Percentiles rank a stretch among this genome's conserved stretches.
These are phyloP conservation scores for Benincasa hispida DNA, from an alignment of 306 rosid genomes.

Conservation along the genomic window DNA sequence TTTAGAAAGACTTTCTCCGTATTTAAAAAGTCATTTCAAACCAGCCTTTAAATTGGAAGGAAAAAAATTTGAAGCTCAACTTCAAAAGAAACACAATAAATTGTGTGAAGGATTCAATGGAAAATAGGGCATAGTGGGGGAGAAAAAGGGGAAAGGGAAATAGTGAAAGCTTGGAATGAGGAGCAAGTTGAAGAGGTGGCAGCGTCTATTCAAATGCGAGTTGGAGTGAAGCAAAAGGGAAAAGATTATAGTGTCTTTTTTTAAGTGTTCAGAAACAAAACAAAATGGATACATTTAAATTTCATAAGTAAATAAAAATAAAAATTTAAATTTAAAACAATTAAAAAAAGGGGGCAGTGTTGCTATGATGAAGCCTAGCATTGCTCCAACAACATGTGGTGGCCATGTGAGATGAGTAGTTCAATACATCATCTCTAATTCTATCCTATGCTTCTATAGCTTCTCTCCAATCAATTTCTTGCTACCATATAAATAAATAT, in stretches of 20 bases:
- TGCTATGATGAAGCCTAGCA: not conserved
- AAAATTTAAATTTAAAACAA: too few species aligned
- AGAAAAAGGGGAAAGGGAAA: not conserved
- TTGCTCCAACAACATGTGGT: not conserved
- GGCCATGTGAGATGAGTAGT: not conserved
- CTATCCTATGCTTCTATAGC: not conserved
- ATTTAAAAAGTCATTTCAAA: too few species aligned
- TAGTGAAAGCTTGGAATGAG: not conserved
- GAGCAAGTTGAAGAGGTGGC: not conserved
- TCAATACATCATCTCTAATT: not conserved
- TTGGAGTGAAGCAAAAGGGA: slow-evolving; percentile 5
- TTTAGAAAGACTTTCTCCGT: too few species aligned
- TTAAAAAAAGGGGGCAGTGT: not conserved
- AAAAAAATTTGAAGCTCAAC: not conserved
- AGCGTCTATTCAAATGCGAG: not conserved
- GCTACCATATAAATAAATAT: not conserved
- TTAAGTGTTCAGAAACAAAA: not conserved
- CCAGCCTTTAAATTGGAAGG: not conserved
- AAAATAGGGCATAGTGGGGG: not conserved
- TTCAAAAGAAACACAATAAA: not conserved
- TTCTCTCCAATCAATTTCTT: not conserved
- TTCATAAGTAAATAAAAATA: too few species aligned
- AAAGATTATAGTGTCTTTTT: not conserved
- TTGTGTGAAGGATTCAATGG: not conserved
- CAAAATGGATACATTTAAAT: not conserved